Conservation (phyloP, 805 yeast species). For the Martiniozyma abietophila region DNA sequence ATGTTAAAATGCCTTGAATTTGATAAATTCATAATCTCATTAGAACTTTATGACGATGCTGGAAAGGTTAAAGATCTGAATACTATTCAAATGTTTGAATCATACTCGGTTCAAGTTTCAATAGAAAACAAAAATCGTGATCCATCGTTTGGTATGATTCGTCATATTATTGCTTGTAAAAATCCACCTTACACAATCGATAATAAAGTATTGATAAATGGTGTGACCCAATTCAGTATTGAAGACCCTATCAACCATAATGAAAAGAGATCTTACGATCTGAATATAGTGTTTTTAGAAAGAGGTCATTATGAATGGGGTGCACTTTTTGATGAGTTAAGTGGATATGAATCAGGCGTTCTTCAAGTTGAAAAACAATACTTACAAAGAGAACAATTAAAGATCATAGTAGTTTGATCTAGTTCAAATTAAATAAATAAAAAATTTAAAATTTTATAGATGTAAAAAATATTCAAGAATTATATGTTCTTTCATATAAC, state of each 20-base stretch:
- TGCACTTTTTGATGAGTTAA: constrained; percentile 41
- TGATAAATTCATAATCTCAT: constrained; percentile 37
- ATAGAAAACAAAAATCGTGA: constrained; percentile 39
- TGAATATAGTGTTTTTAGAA: constrained; percentile 60
- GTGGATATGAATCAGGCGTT: constrained; percentile 17
- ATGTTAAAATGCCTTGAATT: constrained; percentile 50
- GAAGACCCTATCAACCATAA: constrained; percentile 35
- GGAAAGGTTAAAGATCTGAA: constrained; percentile 17
- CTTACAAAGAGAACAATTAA: constrained; percentile 30
- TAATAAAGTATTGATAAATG: constrained; percentile 59
- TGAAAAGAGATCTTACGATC: constrained; percentile 30
- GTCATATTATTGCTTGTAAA: constrained; percentile 45
- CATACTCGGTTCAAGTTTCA: constrained; percentile 40
- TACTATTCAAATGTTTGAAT: constrained; percentile 34
- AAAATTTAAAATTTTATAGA: too few species aligned
- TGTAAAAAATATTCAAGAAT: too few species aligned
- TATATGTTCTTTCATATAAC: too few species aligned
- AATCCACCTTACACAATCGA: constrained; percentile 31
- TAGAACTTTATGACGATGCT: constrained; percentile 21
- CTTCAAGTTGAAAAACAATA: constrained; percentile 25
- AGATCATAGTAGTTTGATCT: constrained; percentile 20
- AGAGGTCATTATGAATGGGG: constrained; percentile 83
- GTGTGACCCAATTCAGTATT: constrained; percentile 53
- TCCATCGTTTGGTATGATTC: constrained; percentile 42
- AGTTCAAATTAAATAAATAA: too few species aligned